Percentiles rank a stretch among this genome's conserved stretches.
These are phyloP conservation scores for Penicillium expansum DNA, from an alignment of 2,329 filamentous ascomycete species.

Conservation along the genomic window DNA sequence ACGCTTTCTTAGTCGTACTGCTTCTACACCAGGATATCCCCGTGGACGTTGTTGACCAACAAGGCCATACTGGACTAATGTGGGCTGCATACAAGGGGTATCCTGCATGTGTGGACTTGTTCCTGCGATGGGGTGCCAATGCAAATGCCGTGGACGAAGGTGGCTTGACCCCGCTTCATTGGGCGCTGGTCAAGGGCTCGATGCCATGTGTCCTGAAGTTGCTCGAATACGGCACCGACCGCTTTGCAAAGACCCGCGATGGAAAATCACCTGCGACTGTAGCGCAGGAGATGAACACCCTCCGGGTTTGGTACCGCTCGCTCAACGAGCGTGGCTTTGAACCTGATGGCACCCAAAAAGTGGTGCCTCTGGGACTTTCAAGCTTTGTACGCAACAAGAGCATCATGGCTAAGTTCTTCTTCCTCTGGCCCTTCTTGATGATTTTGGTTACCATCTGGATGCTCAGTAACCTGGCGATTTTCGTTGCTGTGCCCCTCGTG, in stretches of 20 bases:
- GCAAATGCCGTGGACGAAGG: constrained; percentile 88
- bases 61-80: constrained; percentile 93
- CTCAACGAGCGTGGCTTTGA: constrained; percentile 82
- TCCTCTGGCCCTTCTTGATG: constrained; percentile 80
- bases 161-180: constrained; percentile 91
- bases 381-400: constrained; percentile 70
- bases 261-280: constrained; percentile 88
- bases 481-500: constrained; percentile 70
- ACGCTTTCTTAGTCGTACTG: constrained; percentile 82
- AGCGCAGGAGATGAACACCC: constrained; percentile 85
- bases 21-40: constrained; percentile 93
- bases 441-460: constrained; percentile 70
- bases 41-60: constrained; percentile 83
- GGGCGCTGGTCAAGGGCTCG: constrained; percentile 92
- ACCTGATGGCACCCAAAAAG: constrained; percentile 68
- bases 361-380: constrained; percentile 69
- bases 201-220: constrained; percentile 87
- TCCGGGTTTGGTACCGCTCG: constrained; percentile 75
- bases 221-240: constrained; percentile 90
- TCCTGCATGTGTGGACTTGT: constrained; percentile 85
- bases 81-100: constrained; percentile 99
- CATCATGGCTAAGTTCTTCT: constrained; percentile 82
- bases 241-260: constrained; percentile 82
- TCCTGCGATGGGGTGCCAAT: constrained; percentile 91
- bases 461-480: constrained; percentile 70